A percentile compares a stretch with the other conserved stretches of the same genome.
Conservation (phyloP, 2,329 filamentous ascomycete species). For the Calonectria fujianensis region DNA sequence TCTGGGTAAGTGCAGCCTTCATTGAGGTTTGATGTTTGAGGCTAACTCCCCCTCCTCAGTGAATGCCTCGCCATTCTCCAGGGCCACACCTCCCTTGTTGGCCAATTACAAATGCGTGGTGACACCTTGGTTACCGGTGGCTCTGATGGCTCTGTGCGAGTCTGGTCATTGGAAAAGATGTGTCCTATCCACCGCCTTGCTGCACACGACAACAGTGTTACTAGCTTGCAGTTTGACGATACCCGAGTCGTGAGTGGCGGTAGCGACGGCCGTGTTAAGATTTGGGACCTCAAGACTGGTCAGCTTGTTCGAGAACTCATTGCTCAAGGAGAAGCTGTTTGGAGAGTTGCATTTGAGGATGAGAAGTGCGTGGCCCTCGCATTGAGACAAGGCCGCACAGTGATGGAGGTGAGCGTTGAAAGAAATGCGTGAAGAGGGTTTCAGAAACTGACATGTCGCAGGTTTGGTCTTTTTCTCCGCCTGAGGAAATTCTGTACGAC, state of each 20-base stretch:
- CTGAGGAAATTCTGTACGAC: constrained; percentile 79
- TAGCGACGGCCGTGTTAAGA: constrained; percentile 97
- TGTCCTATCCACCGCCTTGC: constrained; percentile 94
- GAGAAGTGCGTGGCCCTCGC: constrained; percentile 99
- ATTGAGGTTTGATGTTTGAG: constrained; percentile 18
- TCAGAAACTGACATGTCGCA: constrained; percentile 64
- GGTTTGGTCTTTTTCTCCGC: constrained; percentile 97
- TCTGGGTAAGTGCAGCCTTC: constrained; percentile 79
- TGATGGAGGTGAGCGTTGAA: constrained; percentile 90
- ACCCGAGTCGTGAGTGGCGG: constrained; percentile 96
- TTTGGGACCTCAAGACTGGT: constrained; percentile 97
- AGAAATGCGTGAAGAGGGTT: not conserved
- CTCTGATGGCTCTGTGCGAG: constrained; percentile 94
- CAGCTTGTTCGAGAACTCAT: constrained; percentile 93
- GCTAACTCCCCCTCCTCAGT: constrained; percentile 62
- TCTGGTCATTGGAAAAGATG: constrained; percentile 95
- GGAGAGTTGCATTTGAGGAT: constrained; percentile 98
- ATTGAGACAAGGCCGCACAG: constrained; percentile 86
- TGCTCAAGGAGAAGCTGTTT: constrained; percentile 93
- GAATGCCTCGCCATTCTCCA: constrained; percentile 94
- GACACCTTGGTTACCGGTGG: constrained; percentile 97
- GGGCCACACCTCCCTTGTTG: constrained; percentile 96
- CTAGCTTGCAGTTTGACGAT: constrained; percentile 97
- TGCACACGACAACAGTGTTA: constrained; percentile 98
- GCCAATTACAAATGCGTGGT: constrained; percentile 95